A percentile compares a stretch with the other conserved stretches of the same genome.
These are phyloP conservation scores for Corinectria fuckeliana DNA, from an alignment of 2,329 filamentous ascomycete species.

Conservation along the genomic window DNA sequence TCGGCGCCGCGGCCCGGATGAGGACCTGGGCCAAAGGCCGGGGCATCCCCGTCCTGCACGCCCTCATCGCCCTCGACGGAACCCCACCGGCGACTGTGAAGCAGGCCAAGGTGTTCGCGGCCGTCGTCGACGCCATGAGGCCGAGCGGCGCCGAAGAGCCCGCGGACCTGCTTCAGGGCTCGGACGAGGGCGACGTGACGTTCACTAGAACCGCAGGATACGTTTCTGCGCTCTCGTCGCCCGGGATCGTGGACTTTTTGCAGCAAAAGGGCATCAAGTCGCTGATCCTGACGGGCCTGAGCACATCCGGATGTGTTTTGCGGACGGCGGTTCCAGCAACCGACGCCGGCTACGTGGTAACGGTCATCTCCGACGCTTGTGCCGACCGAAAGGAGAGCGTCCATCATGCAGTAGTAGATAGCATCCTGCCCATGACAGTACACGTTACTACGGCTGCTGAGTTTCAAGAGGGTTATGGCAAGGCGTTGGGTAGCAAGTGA, in stretches of 20 bases:
- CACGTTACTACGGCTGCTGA: background rate
- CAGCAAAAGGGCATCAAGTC: conserved; percentile 8
- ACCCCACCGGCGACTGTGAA: background rate
- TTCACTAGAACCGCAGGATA: conserved; percentile 8
- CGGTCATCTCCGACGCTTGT: conserved; percentile 13
- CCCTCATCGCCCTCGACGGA: conserved; percentile 4
- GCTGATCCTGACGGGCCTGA: conserved; percentile 14
- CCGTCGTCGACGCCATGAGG: background rate
- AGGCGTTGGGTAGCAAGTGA: background rate
- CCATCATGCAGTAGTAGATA: background rate
- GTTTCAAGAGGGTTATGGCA: conserved; percentile 3
- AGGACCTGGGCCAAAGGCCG: conserved; percentile 12
- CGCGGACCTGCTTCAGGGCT: background rate
- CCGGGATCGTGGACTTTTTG: conserved; percentile 5
- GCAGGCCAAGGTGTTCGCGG: background rate
- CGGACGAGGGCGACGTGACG: background rate
- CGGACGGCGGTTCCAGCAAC: conserved; percentile 8
- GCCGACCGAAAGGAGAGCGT: conserved; percentile 10
- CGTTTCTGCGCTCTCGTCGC: conserved; percentile 7
- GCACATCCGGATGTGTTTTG: conserved; percentile 15
- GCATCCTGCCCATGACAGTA: background rate
- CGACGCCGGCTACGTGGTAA: conserved; percentile 14
- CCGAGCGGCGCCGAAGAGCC: background rate
- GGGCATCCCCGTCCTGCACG: conserved; percentile 7
- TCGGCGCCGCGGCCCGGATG: conserved; percentile 1